Percentiles rank a stretch among this genome's conserved stretches.
Conservation (phyloP, 768 basidiomycete species). For the Trametes sanguinea region DNA sequence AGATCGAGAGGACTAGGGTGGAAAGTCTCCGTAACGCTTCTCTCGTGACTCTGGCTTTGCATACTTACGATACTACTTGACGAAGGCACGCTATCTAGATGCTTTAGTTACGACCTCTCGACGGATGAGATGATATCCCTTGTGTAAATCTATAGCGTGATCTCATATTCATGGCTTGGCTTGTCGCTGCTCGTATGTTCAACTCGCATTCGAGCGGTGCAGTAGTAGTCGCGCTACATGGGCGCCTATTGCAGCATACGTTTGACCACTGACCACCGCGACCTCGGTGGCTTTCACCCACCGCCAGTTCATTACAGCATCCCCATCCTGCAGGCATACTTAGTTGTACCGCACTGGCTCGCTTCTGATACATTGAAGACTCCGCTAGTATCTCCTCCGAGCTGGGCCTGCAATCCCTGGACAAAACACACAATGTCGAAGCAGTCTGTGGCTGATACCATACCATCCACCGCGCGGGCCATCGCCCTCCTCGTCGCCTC, state of each 20-base stretch:
- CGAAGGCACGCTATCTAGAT: neutral
- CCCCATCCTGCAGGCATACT: too few species aligned
- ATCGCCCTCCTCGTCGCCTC: slow-evolving; percentile 84
- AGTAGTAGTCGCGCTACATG: slow-evolving; percentile 4
- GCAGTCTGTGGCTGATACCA: slow-evolving; percentile 52
- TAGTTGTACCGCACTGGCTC: too few species aligned
- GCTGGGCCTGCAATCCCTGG: neutral
- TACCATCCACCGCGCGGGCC: slow-evolving; percentile 83
- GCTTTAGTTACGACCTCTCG: neutral
- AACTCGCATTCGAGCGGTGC: too few species aligned
- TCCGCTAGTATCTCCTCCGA: neutral
- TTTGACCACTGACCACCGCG: neutral
- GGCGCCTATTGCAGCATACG: neutral
- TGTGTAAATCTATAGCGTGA: neutral
- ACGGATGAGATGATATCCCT: neutral
- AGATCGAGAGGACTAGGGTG: neutral
- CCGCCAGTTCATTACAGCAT: too few species aligned
- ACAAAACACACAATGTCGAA: slow-evolving; percentile 40
- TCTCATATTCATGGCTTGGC: too few species aligned
- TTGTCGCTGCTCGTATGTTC: too few species aligned
- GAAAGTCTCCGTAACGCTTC: too few species aligned
- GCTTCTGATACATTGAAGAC: too few species aligned
- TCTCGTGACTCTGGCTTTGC: neutral
- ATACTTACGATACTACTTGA: neutral
- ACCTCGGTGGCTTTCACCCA: too few species aligned